Evolutionary conservation across 1,139 yeast species (phyloP).

Genomic region (Kurtzmaniella natalensis): DNA sequence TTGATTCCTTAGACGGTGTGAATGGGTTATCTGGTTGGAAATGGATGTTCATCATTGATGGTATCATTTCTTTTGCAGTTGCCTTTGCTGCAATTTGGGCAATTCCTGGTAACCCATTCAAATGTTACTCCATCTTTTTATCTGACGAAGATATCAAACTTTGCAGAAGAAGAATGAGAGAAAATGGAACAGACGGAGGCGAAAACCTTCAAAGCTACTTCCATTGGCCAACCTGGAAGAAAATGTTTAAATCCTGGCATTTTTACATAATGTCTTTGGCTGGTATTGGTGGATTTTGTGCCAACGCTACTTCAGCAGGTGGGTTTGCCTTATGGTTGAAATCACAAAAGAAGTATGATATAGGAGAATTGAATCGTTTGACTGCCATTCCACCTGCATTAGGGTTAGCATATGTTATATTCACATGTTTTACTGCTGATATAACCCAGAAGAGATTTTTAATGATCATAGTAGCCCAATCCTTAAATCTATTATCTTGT

Average conservation of each 20-base stretch:
- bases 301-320: constrained; percentile 34
- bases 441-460: constrained; percentile 41
- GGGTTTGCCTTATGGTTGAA: constrained; percentile 44
- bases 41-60: constrained; percentile 29
- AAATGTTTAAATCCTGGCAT: constrained; percentile 40
- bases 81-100: constrained; percentile 21
- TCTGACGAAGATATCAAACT: constrained; percentile 26
- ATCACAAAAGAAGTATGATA: constrained; percentile 30
- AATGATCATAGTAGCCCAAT: constrained; percentile 43
- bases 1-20: constrained; percentile 14
- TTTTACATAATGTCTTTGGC: constrained; percentile 37
- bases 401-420: constrained; percentile 39
- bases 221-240: constrained; percentile 30
- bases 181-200: constrained; percentile 20
- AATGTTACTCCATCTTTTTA: constrained; percentile 24
- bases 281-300: constrained; percentile 47
- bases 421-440: constrained; percentile 34
- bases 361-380: constrained; percentile 30
- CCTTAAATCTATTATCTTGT: constrained; percentile 18
- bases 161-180: constrained; percentile 21
- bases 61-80: constrained; percentile 21
- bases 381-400: constrained; percentile 46
- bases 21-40: constrained; percentile 25
- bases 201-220: constrained; percentile 19
- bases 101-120: constrained; percentile 28